Base-by-base conservation (phyloP, 192 early-diverging fungal species). In the Podila clonocystis region DNA sequence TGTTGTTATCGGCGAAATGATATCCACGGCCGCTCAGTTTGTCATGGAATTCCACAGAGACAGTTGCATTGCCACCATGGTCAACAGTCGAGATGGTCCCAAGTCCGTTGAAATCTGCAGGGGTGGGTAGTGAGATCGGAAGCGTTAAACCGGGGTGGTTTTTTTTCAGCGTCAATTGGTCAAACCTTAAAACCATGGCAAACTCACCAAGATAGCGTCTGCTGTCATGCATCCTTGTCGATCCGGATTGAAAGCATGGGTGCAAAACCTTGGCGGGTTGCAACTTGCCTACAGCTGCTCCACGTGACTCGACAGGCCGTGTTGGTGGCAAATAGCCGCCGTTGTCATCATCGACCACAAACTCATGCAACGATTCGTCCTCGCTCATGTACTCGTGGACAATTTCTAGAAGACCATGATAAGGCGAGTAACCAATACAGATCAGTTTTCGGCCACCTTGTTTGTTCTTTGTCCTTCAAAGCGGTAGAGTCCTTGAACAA, bases 31-130 rank as follows among this genome's bases (percentile, higher is more conserved):
- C 83, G 9, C 89, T 66, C 19, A 94, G 87, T 68, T 95, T 91
- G 87, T 99, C 96, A 80, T 97, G 93, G 70, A 94, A 97, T 58
- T 94, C 93, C 6, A 99, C 92, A 74, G 95, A 92, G 19, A 99
- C 74, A 15, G 91, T 94, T 26, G 89, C 88, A 82, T 94, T 90
- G 3, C 89, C 83, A 17, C 85, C 87, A 68, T 95, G 88, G 38
- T 92, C 87, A 33, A 96, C 89, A 8, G 91, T 86, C 58, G 89
- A 88, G 20, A 99, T 91, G 6, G 88, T 83, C 26, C 97, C 97
- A 19, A 95, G 70, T 82, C 96, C 82, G 72, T 97, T 97, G 82
- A 96, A 96, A 19, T 92, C 95, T 86, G 30, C 31, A 28, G 19
- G n/a, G n/a, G n/a, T n/a, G 28, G 19, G 33, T 41, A 67, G 12